Evolutionary conservation across 768 basidiomycete species (phyloP), one percentile per base, ranked within the genome.

Genomic region (Melanogaster broomeanus): DNA sequence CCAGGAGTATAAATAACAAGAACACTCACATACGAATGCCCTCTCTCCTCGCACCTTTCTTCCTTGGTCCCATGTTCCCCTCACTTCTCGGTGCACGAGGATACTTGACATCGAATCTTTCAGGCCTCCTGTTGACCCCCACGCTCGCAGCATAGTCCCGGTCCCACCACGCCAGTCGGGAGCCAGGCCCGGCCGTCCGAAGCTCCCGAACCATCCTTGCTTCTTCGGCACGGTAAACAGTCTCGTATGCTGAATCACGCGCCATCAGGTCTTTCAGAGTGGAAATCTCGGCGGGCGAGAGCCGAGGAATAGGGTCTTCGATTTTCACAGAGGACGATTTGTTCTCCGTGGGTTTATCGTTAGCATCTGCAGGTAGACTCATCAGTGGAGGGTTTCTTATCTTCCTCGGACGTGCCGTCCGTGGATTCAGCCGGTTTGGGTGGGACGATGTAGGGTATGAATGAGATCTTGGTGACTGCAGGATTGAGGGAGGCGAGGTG

Each of bases 21-120:
- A 42, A 37, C n/a, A 84, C 90, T 74, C 63, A 94, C 90, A 92
- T 74, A 66, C 77, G 83, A 61, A 92, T 68, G 19, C 88, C 88
- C 63, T 90, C 87, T 44, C 87, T 74, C 61, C 74, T 80, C 19
- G 79, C 77, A 12, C 71, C 69, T 65, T 83, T 84, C 63, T 74
- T 77, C 57, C 77, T 72, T 60, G 74, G 71, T 30, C 55, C 61
- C 50, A 64, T 64, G 53, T 45, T 61, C 35, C 49, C 58, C 22
- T 60, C 66, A 1, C 40, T 57, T 56, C 61, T 71, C 57, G 39
- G 77, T 72, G 72, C 79, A 75, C 71, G 72, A 34, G 83, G 81
- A 71, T 81, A 83, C 19, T 79, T 58, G 30, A 83, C 76, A 52
- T 82, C 79, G 61, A 90, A 83, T 42, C 64, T 66, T 60, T 68